phyloP scores from a whole-genome alignment of 495 filamentous ascomycete genomes.

The Acidomyces sp. region DNA sequence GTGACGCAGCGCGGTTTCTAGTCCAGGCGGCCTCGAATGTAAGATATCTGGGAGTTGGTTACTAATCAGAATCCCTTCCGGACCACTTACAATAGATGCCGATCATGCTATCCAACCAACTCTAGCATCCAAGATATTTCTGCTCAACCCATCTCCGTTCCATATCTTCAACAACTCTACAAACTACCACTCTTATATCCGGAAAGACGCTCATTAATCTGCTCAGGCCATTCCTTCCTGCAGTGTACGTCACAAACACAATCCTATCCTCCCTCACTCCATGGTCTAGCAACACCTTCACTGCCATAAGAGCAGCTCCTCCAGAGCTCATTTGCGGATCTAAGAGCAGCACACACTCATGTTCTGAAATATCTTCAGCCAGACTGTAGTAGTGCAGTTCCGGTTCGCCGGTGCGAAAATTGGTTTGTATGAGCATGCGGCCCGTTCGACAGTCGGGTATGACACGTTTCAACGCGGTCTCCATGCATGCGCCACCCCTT shows the following conservation, averaged over 20 bases:
- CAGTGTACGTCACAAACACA: constrained; percentile 77
- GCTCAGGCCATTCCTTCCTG: constrained; percentile 67
- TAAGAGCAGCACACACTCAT: constrained; percentile 70
- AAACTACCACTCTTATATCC: constrained; percentile 67
- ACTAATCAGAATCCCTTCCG: no score
- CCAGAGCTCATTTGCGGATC: constrained; percentile 92
- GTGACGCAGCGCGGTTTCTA: no score
- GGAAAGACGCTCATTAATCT: constrained; percentile 78
- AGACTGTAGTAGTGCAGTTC: constrained; percentile 81
- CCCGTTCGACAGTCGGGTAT: constrained; percentile 87
- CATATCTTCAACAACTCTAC: constrained; percentile 59
- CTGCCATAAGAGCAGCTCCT: constrained; percentile 90
- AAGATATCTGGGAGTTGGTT: no score
- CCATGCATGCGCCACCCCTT: constrained; percentile 72
- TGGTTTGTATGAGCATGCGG: constrained; percentile 79
- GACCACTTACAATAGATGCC: no score
- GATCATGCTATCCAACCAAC: neutral
- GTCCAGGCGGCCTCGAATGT: no score
- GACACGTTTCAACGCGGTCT: constrained; percentile 74
- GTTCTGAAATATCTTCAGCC: constrained; percentile 50
- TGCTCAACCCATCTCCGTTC: constrained; percentile 74
- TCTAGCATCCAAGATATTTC: constrained; percentile 66
- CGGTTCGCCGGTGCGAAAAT: constrained; percentile 69
- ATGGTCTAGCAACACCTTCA: constrained; percentile 84
- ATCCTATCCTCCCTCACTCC: constrained; percentile 77